A percentile compares a stretch with the other conserved stretches of the same genome.
These are phyloP conservation scores for Dillenia suffruticosa DNA, from an alignment of 164 flowering plant species.

Conservation along the genomic window DNA sequence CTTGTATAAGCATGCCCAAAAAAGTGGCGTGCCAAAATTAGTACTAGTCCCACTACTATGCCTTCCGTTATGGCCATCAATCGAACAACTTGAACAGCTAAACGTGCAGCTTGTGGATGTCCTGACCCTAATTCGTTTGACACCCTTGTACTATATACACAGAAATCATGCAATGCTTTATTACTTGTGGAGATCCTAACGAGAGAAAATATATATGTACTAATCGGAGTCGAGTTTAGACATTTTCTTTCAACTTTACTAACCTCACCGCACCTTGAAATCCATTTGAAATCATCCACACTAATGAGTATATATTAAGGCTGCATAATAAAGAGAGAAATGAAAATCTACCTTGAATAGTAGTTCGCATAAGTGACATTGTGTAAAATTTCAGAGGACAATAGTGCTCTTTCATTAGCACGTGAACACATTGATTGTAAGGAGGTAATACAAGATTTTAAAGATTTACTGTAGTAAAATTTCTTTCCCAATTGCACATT, in stretches of 20 bases:
- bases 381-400: slow-evolving; percentile 2
- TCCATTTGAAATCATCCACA: slow-evolving; percentile 77
- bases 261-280: slow-evolving; percentile 74
- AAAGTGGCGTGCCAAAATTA: slow-evolving; percentile 43
- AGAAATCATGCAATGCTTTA: neutral
- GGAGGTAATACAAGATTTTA: no score
- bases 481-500: no score
- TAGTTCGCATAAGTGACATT: neutral
- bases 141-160: slow-evolving; percentile 55
- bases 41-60: slow-evolving; percentile 29
- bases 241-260: slow-evolving; percentile 8
- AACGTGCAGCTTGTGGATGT: slow-evolving; percentile 47
- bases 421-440: no score
- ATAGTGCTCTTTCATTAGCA: no score
- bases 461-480: no score
- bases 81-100: slow-evolving; percentile 50
- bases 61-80: slow-evolving; percentile 40
- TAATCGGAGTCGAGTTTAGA: neutral
- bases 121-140: slow-evolving; percentile 89
- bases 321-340: slow-evolving; percentile 26
- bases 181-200: no score
- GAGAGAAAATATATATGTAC: no score
- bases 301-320: slow-evolving; percentile 43
- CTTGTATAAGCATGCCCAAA: slow-evolving; percentile 76
- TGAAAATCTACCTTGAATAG: neutral